Percentiles rank a stretch among this genome's conserved stretches.
phyloP scores from a whole-genome alignment of 441 rosid species.

The Sinapis alba region DNA sequence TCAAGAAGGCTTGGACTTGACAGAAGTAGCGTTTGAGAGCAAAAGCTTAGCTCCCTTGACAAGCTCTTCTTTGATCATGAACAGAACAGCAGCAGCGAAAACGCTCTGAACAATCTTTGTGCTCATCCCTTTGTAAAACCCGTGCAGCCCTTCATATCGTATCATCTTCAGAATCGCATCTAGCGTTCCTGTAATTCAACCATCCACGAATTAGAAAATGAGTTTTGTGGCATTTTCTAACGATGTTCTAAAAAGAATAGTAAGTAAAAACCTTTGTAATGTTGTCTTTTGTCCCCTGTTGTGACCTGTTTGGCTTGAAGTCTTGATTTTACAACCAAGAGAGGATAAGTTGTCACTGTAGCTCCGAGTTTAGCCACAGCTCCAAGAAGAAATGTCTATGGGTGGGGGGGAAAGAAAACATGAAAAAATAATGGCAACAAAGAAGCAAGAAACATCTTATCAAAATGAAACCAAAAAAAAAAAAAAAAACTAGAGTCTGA shows the following conservation, averaged over 20 bases:
- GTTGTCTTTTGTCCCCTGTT: constrained; percentile 74
- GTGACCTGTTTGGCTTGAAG: constrained; percentile 88
- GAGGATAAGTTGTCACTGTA: constrained; percentile 89
- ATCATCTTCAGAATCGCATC: constrained; percentile 93
- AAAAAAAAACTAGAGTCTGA: not conserved
- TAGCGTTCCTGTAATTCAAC: constrained; percentile 57
- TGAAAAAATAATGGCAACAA: not conserved
- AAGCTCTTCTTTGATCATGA: constrained; percentile 92
- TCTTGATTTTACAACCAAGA: constrained; percentile 88
- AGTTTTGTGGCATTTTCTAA: not conserved
- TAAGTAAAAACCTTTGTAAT: constrained; percentile 57
- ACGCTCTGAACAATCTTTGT: constrained; percentile 90
- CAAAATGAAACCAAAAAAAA: not conserved
- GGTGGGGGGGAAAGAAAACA: not conserved
- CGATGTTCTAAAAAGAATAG: not conserved
- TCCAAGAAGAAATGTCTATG: constrained; percentile 86
- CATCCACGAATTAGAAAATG: not conserved
- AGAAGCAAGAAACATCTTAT: constrained; percentile 10
- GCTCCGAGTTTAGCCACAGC: constrained; percentile 98
- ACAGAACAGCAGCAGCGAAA: constrained; percentile 85
- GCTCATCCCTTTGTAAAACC: constrained; percentile 96
- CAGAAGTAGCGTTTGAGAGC: constrained; percentile 45
- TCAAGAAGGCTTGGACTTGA: constrained; percentile 53
- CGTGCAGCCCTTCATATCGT: constrained; percentile 70
- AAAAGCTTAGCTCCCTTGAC: constrained; percentile 66